These are phyloP conservation scores for Diaporthe eres DNA, from an alignment of 2,329 filamentous ascomycete genomes.

Conservation along the genomic window DNA sequence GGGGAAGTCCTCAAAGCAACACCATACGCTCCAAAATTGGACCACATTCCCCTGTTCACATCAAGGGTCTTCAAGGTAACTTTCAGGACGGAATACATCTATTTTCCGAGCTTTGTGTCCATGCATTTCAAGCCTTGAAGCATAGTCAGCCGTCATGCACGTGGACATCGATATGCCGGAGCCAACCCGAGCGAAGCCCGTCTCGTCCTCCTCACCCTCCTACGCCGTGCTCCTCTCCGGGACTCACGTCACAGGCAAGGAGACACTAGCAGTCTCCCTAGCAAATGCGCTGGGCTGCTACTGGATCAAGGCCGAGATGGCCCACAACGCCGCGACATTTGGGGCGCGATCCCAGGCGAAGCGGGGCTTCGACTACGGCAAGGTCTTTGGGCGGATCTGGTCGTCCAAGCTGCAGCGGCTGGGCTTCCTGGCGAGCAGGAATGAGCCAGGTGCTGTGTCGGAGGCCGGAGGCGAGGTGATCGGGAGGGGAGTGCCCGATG, in stretches of 20 bases:
- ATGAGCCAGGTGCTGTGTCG: not conserved
- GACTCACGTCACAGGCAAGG: conserved; percentile 29
- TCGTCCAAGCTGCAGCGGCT: conserved; percentile 21
- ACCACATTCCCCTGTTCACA: not conserved
- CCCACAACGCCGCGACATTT: conserved; percentile 10
- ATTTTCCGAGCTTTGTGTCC: not conserved
- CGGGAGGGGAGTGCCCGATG: not conserved
- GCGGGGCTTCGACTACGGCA: conserved; percentile 11
- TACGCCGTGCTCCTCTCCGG: conserved; percentile 36
- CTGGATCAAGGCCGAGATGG: conserved; percentile 25
- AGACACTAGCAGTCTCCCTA: conserved; percentile 7
- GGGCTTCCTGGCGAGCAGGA: not conserved
- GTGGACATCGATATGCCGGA: not conserved
- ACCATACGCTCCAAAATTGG: not conserved
- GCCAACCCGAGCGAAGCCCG: not conserved
- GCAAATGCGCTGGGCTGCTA: not conserved
- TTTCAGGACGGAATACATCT: not conserved
- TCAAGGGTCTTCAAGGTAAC: no score
- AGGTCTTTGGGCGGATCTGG: conserved; percentile 25
- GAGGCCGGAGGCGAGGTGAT: not conserved
- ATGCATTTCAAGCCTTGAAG: not conserved
- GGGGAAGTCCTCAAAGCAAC: not conserved
- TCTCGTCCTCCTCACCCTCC: not conserved
- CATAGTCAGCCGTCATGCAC: not conserved
- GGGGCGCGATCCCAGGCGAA: not conserved